phyloP scores from a whole-genome alignment of 2,329 filamentous ascomycete species.

The Penicillium sp. region DNA sequence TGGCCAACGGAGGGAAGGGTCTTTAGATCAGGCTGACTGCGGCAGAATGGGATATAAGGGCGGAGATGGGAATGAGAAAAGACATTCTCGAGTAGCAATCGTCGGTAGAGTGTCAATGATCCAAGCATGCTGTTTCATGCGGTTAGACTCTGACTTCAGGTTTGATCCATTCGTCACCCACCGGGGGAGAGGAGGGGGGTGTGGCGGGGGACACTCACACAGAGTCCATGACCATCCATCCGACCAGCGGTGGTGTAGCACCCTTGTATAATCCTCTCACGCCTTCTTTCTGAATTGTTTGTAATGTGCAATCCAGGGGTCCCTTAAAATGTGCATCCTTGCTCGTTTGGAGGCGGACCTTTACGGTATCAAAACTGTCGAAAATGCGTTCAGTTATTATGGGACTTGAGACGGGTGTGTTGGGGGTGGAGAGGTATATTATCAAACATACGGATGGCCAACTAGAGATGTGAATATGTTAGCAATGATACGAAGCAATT shows the following conservation, averaged over 20 bases:
- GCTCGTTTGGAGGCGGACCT: conserved; percentile 92
- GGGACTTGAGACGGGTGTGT: background rate
- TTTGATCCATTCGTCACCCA: background rate
- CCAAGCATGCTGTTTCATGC: conserved; percentile 71
- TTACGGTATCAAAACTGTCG: conserved; percentile 88
- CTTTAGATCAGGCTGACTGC: conserved; percentile 38
- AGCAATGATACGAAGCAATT: background rate
- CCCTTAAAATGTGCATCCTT: conserved; percentile 77
- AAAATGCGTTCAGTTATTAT: background rate
- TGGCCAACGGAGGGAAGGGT: conserved; percentile 78
- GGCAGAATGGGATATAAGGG: conserved; percentile 41
- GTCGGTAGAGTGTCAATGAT: conserved; percentile 86
- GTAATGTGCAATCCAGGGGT: conserved; percentile 80
- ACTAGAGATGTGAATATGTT: conserved; percentile 41
- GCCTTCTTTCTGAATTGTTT: conserved; percentile 86
- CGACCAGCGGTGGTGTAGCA: conserved; percentile 85
- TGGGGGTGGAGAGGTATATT: too few relatives aligned
- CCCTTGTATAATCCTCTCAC: conserved; percentile 89
- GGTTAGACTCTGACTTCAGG: conserved; percentile 22
- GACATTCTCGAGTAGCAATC: conserved; percentile 77
- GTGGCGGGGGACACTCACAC: conserved; percentile 51
- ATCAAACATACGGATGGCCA: conserved; percentile 61
- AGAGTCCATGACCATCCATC: conserved; percentile 98
- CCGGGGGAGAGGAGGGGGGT: too few relatives aligned
- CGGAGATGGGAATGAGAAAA: conserved; percentile 62